A percentile compares a stretch with the other conserved stretches of the same genome.
These are phyloP conservation scores for Fusarium anguioides DNA, from an alignment of 2,329 filamentous ascomycete species.

Conservation along the genomic window DNA sequence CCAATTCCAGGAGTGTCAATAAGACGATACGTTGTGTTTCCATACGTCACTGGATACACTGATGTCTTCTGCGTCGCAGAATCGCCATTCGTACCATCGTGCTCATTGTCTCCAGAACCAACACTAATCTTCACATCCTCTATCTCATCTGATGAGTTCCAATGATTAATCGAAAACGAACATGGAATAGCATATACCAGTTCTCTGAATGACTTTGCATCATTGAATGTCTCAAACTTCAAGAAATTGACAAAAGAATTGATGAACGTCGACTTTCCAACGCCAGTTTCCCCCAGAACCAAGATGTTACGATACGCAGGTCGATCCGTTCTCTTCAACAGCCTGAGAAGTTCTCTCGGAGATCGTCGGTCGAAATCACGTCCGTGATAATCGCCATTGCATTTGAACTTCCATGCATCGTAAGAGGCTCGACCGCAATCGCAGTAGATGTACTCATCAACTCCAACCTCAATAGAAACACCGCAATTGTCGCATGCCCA, in stretches of 20 bases:
- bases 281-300: conserved; percentile 60
- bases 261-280: conserved; percentile 62
- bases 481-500: conserved; percentile 21
- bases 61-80: conserved; percentile 24
- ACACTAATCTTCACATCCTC: conserved; percentile 13
- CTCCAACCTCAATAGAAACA: conserved; percentile 2
- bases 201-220: conserved; percentile 42
- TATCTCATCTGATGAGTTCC: background rate
- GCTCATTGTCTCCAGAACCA: conserved; percentile 20
- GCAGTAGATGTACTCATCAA: conserved; percentile 49
- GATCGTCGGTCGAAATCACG: conserved; percentile 16
- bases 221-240: conserved; percentile 51
- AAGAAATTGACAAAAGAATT: conserved; percentile 62
- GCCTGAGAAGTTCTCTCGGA: background rate
- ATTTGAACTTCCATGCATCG: conserved; percentile 48
- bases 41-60: conserved; percentile 1
- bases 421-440: conserved; percentile 50
- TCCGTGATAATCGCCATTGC: conserved; percentile 44
- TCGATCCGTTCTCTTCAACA: background rate
- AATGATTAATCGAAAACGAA: conserved; percentile 13
- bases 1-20: conserved; percentile 32
- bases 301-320: conserved; percentile 55
- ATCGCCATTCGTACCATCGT: conserved; percentile 11
- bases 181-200: conserved; percentile 31
- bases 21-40: background rate